A percentile compares a stretch with the other conserved stretches of the same genome.
phyloP scores from a whole-genome alignment of 257 asterid species.

The Salvia rosmarinus region DNA sequence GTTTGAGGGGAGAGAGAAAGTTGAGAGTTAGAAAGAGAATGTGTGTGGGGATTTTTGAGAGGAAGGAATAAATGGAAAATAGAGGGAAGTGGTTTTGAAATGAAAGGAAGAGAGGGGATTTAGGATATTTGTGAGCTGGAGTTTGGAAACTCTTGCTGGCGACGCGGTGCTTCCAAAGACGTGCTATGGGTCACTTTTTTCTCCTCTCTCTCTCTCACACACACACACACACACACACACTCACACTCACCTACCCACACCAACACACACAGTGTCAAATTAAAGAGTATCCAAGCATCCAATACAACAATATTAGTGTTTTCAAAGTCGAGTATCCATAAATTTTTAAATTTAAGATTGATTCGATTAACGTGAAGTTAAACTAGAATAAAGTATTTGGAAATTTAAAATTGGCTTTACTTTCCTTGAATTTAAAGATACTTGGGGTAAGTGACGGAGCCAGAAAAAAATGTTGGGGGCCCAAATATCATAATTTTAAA shows the following conservation, averaged over 20 bases:
- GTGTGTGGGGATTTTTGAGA: conserved; percentile 9
- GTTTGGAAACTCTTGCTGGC: conserved; percentile 34
- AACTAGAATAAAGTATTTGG: too few relatives aligned
- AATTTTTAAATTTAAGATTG: too few relatives aligned
- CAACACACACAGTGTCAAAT: too few relatives aligned
- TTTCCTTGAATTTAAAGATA: too few relatives aligned
- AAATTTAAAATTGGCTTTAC: too few relatives aligned
- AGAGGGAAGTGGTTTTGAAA: conserved; percentile 38
- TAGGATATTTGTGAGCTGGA: conserved; percentile 35
- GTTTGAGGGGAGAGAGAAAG: conserved; percentile 2
- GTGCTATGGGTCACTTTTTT: conserved; percentile 7
- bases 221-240: not conserved
- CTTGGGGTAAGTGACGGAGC: too few relatives aligned
- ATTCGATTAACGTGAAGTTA: too few relatives aligned
- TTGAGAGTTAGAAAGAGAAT: not conserved
- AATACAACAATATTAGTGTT: too few relatives aligned
- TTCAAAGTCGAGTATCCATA: too few relatives aligned
- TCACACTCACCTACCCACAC: not conserved
- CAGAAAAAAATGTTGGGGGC: too few relatives aligned
- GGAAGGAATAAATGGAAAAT: conserved; percentile 24
- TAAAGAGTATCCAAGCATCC: too few relatives aligned
- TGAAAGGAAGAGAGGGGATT: conserved; percentile 41
- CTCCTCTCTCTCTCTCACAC: not conserved
- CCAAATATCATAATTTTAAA: too few relatives aligned
- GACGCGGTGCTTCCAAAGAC: conserved; percentile 36